phyloP scores from a whole-genome alignment of 805 yeast genomes.

The Dipodascopsis uninucleata region DNA sequence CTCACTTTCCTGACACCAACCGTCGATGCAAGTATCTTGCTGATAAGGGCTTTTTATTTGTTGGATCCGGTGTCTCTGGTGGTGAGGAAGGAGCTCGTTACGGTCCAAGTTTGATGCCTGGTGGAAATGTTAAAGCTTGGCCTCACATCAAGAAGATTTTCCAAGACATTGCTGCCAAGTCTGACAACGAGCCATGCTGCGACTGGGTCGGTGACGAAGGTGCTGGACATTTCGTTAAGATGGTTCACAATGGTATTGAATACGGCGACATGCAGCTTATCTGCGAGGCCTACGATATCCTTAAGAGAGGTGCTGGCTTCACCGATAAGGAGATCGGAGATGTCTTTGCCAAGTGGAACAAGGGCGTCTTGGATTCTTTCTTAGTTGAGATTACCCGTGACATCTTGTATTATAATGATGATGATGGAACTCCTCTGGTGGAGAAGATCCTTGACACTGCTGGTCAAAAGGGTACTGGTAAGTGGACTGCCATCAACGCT shows the following conservation, averaged over 20 bases:
- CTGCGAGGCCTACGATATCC: slow-evolving; percentile 93
- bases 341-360: slow-evolving; percentile 91
- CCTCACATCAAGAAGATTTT: slow-evolving; percentile 95
- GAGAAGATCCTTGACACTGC: slow-evolving; percentile 97
- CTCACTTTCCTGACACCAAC: slow-evolving; percentile 98
- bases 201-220: slow-evolving; percentile 99
- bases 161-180: slow-evolving; percentile 93
- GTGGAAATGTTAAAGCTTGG: slow-evolving; percentile 98
- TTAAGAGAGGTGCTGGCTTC: slow-evolving; percentile 92
- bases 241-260: slow-evolving; percentile 99
- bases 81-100: slow-evolving; percentile 99
- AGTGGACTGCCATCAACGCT: slow-evolving; percentile 99
- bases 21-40: slow-evolving; percentile 90
- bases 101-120: slow-evolving; percentile 99
- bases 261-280: slow-evolving; percentile 99
- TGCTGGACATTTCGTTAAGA: slow-evolving; percentile 97
- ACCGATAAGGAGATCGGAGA: slow-evolving; percentile 88
- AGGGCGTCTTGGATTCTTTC: slow-evolving; percentile 96
- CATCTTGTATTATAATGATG: slow-evolving; percentile 82
- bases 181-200: slow-evolving; percentile 99
- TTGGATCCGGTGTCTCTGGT: slow-evolving; percentile 99
- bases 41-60: slow-evolving; percentile 82
- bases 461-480: slow-evolving; percentile 99
- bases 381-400: slow-evolving; percentile 95
- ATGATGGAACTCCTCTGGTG: slow-evolving; percentile 86